Evolutionary conservation across 306 rosid genomes (phyloP).

Genomic region (Castanea sativa): DNA sequence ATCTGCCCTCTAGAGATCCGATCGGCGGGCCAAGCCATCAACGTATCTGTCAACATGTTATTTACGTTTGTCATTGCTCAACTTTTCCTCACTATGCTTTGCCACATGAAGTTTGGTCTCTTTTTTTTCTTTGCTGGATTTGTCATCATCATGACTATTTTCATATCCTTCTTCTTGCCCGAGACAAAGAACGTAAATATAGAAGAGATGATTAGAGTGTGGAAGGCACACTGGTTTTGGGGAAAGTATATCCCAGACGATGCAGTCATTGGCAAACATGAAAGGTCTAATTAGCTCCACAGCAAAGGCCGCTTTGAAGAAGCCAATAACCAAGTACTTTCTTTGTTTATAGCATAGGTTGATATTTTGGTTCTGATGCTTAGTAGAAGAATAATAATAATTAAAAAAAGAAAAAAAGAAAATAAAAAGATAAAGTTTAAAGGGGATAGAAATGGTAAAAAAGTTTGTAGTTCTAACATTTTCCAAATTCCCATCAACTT

Average conservation of each 20-base stretch:
- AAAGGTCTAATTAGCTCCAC: neutral
- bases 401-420: too few species aligned
- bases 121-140: conserved; percentile 52
- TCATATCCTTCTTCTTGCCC: conserved; percentile 37
- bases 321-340: neutral
- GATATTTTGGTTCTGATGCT: too few species aligned
- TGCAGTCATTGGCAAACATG: neutral
- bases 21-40: conserved; percentile 56
- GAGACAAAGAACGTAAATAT: conserved; percentile 56
- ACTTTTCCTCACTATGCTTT: conserved; percentile 47
- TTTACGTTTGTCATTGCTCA: conserved; percentile 48
- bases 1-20: conserved; percentile 54
- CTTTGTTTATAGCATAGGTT: too few species aligned
- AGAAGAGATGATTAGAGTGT: conserved; percentile 49
- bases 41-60: conserved; percentile 56
- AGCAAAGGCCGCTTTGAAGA: neutral
- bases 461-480: too few species aligned
- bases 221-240: conserved; percentile 66
- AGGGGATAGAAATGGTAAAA: too few species aligned
- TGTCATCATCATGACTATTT: conserved; percentile 42
- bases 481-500: too few species aligned
- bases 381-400: too few species aligned
- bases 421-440: too few species aligned
- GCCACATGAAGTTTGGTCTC: conserved; percentile 55
- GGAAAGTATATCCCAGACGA: conserved; percentile 17